Evolutionary conservation across 208 protist genomes (phyloP).

Genomic region (Trypanosoma caninum): DNA sequence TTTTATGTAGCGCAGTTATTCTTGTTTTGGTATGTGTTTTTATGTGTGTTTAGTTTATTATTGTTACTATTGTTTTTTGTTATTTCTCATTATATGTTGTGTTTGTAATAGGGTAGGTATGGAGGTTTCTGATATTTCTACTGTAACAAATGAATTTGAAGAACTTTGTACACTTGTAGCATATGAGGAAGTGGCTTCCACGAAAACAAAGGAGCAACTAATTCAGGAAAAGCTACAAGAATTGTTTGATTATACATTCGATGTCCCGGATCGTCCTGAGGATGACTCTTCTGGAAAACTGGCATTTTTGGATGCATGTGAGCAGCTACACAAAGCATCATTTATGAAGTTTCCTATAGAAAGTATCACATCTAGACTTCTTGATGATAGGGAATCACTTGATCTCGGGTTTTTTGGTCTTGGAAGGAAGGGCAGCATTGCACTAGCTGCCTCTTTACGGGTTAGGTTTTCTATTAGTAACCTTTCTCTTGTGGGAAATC

Average conservation of each 20-base stretch:
- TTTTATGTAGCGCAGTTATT: not conserved
- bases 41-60: not conserved
- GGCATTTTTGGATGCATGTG: constrained; percentile 59
- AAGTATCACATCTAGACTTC: constrained; percentile 57
- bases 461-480: constrained; percentile 58
- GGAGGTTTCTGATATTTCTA: not conserved
- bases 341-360: constrained; percentile 79
- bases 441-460: constrained; percentile 66
- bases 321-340: constrained; percentile 40
- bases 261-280: constrained; percentile 46
- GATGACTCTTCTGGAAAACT: constrained; percentile 60
- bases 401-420: constrained; percentile 74
- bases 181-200: constrained; percentile 60
- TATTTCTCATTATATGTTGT: not conserved
- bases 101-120: not conserved
- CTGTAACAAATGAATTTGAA: constrained; percentile 3
- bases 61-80: not conserved
- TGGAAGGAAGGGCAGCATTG: constrained; percentile 60
- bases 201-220: constrained; percentile 66
- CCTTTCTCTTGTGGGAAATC: constrained; percentile 75
- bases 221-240: constrained; percentile 52
- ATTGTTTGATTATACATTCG: constrained; percentile 55
- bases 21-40: not conserved
- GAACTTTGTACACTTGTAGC: constrained; percentile 38
- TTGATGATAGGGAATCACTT: constrained; percentile 46